These are phyloP conservation scores for Candida ficus DNA, from an alignment of 805 yeast species.

Conservation along the genomic window DNA sequence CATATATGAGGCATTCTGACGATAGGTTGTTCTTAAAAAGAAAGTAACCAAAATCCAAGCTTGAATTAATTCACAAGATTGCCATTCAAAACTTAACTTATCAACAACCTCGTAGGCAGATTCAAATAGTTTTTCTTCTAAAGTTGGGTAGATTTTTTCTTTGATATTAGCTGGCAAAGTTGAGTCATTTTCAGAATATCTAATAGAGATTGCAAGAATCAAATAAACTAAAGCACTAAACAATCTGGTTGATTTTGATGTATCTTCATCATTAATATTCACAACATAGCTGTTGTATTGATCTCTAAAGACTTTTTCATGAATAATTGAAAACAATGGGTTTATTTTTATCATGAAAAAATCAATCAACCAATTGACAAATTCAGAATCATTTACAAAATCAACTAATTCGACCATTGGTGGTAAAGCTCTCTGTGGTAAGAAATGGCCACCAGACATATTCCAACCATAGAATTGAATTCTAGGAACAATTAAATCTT, in stretches of 20 bases:
- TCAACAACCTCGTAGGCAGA: slow-evolving; percentile 34
- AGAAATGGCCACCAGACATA: slow-evolving; percentile 51
- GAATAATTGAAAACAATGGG: slow-evolving; percentile 47
- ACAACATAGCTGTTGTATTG: slow-evolving; percentile 34
- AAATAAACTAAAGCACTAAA: slow-evolving; percentile 48
- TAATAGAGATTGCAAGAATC: slow-evolving; percentile 43
- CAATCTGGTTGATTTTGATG: slow-evolving; percentile 32
- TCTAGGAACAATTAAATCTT: slow-evolving; percentile 42
- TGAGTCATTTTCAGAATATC: slow-evolving; percentile 41
- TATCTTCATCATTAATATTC: slow-evolving; percentile 28
- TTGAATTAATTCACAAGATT: slow-evolving; percentile 45
- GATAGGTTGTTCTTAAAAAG: slow-evolving; percentile 38
- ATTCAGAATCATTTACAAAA: slow-evolving; percentile 19
- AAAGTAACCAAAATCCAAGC: slow-evolving; percentile 42
- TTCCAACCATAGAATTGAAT: slow-evolving; percentile 65
- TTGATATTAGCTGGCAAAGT: slow-evolving; percentile 13
- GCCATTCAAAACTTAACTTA: slow-evolving; percentile 45
- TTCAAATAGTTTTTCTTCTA: slow-evolving; percentile 40
- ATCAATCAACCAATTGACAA: slow-evolving; percentile 31
- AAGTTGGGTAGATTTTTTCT: slow-evolving; percentile 15
- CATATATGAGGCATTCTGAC: slow-evolving; percentile 39
- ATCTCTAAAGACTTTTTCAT: slow-evolving; percentile 47
- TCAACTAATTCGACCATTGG: slow-evolving; percentile 18
- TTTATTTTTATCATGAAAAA: slow-evolving; percentile 46
- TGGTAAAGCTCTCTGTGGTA: slow-evolving; percentile 32